A percentile compares a stretch with the other conserved stretches of the same genome.
Evolutionary conservation across 2,329 filamentous ascomycete genomes (phyloP).

Genomic region (Purpureocillium takamizusanense): DNA sequence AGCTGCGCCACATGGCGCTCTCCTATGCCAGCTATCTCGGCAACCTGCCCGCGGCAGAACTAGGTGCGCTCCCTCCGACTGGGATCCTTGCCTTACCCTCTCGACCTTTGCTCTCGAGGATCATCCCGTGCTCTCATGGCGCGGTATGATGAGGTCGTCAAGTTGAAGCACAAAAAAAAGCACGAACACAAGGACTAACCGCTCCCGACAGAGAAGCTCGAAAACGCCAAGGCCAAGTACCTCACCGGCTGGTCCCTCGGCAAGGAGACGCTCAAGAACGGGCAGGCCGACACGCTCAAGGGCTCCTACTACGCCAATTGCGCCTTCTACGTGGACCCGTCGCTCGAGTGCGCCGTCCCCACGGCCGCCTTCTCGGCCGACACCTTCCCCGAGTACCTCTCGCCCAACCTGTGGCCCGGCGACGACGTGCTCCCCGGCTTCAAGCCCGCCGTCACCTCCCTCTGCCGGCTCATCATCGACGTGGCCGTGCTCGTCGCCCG

Average conservation of each 20-base stretch:
- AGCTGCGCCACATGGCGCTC: conserved; percentile 65
- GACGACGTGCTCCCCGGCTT: conserved; percentile 66
- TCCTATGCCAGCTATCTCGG: conserved; percentile 87
- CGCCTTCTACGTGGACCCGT: conserved; percentile 62
- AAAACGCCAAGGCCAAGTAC: conserved; percentile 53
- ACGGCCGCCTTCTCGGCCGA: conserved; percentile 45
- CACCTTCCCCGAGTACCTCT: conserved; percentile 79
- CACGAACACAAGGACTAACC: too few species aligned
- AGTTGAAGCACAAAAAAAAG: too few species aligned
- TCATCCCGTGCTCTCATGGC: too few species aligned
- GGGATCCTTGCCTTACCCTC: too few species aligned
- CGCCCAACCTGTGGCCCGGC: conserved; percentile 80
- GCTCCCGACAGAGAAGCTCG: conserved; percentile 40
- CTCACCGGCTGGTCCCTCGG: conserved; percentile 71
- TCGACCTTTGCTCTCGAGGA: too few species aligned
- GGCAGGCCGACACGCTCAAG: conserved; percentile 70
- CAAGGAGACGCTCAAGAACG: conserved; percentile 72
- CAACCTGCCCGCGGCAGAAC: conserved; percentile 61
- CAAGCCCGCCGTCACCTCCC: conserved; percentile 57
- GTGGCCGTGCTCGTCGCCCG: conserved; percentile 78
- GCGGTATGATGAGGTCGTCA: too few species aligned
- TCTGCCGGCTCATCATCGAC: conserved; percentile 83
- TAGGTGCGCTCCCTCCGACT: conserved; percentile 53
- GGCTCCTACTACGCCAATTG: conserved; percentile 81
- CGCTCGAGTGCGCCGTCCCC: conserved; percentile 53